phyloP scores from a whole-genome alignment of 2,329 filamentous ascomycete genomes.

The Harringtonia lauricola region DNA sequence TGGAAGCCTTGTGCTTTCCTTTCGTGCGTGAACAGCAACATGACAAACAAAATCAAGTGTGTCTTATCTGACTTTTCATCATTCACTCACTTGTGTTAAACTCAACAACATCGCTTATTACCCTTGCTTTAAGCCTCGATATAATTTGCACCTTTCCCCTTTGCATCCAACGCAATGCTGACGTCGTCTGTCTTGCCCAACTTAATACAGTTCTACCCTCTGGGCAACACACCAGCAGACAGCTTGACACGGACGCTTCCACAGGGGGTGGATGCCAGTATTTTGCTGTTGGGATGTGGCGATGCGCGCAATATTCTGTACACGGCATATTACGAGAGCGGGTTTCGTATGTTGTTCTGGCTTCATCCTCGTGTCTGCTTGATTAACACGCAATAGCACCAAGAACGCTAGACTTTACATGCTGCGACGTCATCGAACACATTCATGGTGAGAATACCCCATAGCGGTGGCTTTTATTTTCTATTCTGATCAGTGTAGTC shows the following conservation, averaged over 20 bases:
- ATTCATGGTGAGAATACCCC: constrained; percentile 35
- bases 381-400: constrained; percentile 14
- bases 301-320: constrained; percentile 47
- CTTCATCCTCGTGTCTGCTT: constrained; percentile 5
- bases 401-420: constrained; percentile 42
- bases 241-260: constrained; percentile 36
- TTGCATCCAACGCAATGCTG: constrained; percentile 23
- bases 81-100: no score
- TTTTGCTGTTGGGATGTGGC: constrained; percentile 44
- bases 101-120: no score
- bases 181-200: constrained; percentile 22
- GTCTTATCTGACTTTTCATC: no score
- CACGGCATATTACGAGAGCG: constrained; percentile 32
- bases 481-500: constrained; percentile 23
- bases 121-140: no score
- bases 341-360: constrained; percentile 20
- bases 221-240: constrained; percentile 43
- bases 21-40: no score
- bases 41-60: no score
- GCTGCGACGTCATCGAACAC: constrained; percentile 39
- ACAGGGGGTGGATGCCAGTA: constrained; percentile 33
- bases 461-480: not conserved
- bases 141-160: no score
- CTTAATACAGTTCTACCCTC: constrained; percentile 29
- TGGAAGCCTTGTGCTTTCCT: no score